Conservation (phyloP, 2,329 filamentous ascomycete species). For the Chaetomium olivaceum region DNA sequence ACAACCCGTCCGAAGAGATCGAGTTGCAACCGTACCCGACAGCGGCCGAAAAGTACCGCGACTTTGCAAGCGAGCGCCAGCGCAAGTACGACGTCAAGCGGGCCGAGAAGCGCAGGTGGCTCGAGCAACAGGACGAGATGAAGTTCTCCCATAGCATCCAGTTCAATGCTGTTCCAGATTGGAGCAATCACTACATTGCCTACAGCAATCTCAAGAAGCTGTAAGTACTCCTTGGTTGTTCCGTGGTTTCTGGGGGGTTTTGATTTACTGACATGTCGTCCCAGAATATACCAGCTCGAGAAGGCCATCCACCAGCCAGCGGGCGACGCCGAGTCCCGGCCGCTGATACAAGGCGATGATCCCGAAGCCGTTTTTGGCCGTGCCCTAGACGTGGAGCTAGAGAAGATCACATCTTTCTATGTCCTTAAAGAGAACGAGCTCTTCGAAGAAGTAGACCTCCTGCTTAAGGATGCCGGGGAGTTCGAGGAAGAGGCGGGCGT, state of each 20-base stretch:
- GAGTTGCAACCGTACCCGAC: slow-evolving; percentile 28
- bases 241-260: neutral
- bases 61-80: slow-evolving; percentile 19
- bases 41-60: slow-evolving; percentile 11
- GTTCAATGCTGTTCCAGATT: slow-evolving; percentile 99
- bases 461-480: slow-evolving; percentile 72
- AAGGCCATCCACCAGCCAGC: slow-evolving; percentile 70
- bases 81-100: slow-evolving; percentile 44
- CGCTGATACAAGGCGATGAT: slow-evolving; percentile 72
- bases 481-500: slow-evolving; percentile 52
- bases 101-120: slow-evolving; percentile 65
- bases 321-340: slow-evolving; percentile 78
- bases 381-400: slow-evolving; percentile 82
- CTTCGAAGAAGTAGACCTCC: slow-evolving; percentile 72
- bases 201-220: slow-evolving; percentile 99
- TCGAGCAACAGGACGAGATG: slow-evolving; percentile 82
- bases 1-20: slow-evolving; percentile 18
- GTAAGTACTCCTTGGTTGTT: slow-evolving; percentile 45
- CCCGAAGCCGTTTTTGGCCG: slow-evolving; percentile 80
- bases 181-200: slow-evolving; percentile 96
- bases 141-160: slow-evolving; percentile 99
- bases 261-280: slow-evolving; percentile 4
- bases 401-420: slow-evolving; percentile 93
- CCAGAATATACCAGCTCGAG: slow-evolving; percentile 91
- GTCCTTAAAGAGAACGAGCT: slow-evolving; percentile 86